Conservation (phyloP, 495 filamentous ascomycete species). For the Viridothelium virens region DNA sequence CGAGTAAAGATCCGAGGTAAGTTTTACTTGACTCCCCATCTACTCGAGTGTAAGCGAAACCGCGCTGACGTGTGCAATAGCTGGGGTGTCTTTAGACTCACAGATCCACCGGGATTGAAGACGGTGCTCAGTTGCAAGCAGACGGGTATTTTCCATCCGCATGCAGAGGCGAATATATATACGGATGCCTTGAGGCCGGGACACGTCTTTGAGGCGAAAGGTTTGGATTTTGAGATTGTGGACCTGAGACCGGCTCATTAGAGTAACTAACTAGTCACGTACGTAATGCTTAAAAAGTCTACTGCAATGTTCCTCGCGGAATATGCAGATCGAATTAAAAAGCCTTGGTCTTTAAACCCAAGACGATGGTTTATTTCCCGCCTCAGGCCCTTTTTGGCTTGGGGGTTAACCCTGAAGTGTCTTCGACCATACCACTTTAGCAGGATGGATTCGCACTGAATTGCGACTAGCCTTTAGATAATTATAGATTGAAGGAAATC, state of each 20-base stretch:
- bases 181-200: conserved; percentile 74
- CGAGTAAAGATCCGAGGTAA: conserved; percentile 64
- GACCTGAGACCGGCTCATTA: conserved; percentile 51
- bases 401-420: too few species aligned
- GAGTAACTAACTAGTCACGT: neutral
- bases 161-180: conserved; percentile 65
- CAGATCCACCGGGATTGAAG: conserved; percentile 80
- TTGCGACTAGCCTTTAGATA: too few species aligned
- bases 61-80: conserved; percentile 40
- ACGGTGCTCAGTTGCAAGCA: conserved; percentile 69
- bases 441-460: too few species aligned
- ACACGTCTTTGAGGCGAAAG: conserved; percentile 74
- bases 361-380: too few species aligned
- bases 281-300: neutral
- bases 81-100: conserved; percentile 88
- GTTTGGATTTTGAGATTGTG: conserved; percentile 67
- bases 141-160: conserved; percentile 75
- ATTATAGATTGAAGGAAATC: too few species aligned
- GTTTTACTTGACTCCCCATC: conserved; percentile 27
- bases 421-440: too few species aligned
- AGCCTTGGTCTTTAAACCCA: neutral
- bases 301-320: neutral
- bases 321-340: neutral
- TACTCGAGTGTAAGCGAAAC: neutral
- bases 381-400: too few species aligned